Base-by-base conservation (phyloP, 2,329 filamentous ascomycete species). In the Cytospora leucostoma region DNA sequence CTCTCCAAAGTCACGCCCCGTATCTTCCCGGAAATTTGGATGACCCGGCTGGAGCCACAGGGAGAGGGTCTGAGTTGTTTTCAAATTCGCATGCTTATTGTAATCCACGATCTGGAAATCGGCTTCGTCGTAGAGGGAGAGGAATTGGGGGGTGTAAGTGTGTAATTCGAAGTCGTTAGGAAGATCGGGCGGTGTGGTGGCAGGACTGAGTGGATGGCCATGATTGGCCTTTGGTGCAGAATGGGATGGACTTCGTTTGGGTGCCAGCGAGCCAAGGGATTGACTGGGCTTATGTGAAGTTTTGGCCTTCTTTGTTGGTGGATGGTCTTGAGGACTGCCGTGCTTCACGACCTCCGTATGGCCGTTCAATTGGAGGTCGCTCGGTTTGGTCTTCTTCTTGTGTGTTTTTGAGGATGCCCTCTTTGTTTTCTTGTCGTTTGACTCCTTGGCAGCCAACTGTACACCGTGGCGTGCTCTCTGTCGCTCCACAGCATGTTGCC, bases 41-140 rank as follows among this genome's bases (percentile, higher is more conserved):
- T 86, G 84, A 65, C 96, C 89, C 44, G 58, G 47, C 63, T 85
- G 87, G 33, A 96, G 82, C 93, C 94, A 98, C 4, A 83, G 80
- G 0, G 90, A 88, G 64, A 96, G 83, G 17, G 88, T 84, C 64
- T 90, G 90, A 4, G 91, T 88, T 40, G 96, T 88, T 40, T 82
- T 82, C 12, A 97, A 83, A 69, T 86, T 92, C 51, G 87, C 88
- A 72, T 92, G 93, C 0, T 90, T 86, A 72, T 97, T 97, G 65
- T 87, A 89, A 61, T 88, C 82, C 10, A 86, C 81, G 74, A 79
- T 85, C 67, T 80, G 81, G 8, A 84, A 82, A 61, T 82, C 81
- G 74, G 74, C 83, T 62, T 88, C 83, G 64, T 88, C 88, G 76
- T 91, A 93, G 10, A 93, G 81, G 34, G 88, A 85, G 68, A 92